Base-by-base conservation (phyloP, 371 early-diverging fungal species). In the Apophysomyces sp. region DNA sequence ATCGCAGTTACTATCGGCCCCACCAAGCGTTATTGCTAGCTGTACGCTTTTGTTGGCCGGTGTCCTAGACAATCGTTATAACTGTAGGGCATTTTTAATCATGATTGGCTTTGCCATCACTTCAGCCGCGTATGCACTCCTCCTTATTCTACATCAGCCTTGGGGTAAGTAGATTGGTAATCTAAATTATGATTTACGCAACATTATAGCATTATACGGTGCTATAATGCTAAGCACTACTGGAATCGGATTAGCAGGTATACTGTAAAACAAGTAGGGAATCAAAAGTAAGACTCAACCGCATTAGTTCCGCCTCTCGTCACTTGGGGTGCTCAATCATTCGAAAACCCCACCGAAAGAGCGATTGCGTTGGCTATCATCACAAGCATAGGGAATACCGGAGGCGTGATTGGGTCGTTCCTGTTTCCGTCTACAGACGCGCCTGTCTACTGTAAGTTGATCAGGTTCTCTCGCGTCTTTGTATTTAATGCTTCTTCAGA, bases 1-100 rank as follows among this genome's bases (percentile, higher is more conserved):
- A 0, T 57, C 76, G 15, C 76, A 69, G 52, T n/a, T 72, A 7
- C 37, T 76, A 9, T 69, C 76, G 6, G 76, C 76, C 7, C 73
- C 76, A 21, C 72, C 73, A 11, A 61, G 59, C 52, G 63, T 55
- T 0, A n/a, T 66, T 18, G 68, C 58, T 26, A 60, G 68, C 7
- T 9, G 70, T 2, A 60, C 63, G 34, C 54, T 71, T 1, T 32
- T 75, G 2, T 2, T 58, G 15, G 68, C 68, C 21, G 76, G 76
- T 2, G 67, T 55, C 41, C 55, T 72, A 9, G 66, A 62, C 27
- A 56, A 68, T 27, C 51, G 54, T 21, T 76, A 63, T 30, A 61
- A 66, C 21, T 28, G 49, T 24, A 40, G 68, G 52, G 58, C 66
- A 2, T 57, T 61, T 6, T 32, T 76, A 24, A 36, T 72, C 2